phyloP scores from a whole-genome alignment of 78 protist species.

The Dictyostelium firmibasis region DNA sequence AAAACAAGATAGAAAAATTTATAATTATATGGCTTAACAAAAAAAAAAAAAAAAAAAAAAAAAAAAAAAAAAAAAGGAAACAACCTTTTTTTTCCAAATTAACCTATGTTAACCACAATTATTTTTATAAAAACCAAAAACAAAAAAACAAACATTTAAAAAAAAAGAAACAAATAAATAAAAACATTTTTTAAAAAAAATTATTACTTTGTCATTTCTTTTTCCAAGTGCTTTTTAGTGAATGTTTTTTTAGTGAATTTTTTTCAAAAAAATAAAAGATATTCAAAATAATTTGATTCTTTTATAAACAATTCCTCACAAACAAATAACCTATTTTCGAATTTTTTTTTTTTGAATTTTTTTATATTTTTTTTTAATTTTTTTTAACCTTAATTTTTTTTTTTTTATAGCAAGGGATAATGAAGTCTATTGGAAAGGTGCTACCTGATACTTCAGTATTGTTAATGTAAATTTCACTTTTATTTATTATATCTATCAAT shows the following conservation, averaged over 20 bases:
- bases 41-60: neutral
- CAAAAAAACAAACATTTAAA: neutral
- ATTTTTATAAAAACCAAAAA: neutral
- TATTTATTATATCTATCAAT: neutral
- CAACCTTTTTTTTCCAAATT: neutral
- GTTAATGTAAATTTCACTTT: neutral
- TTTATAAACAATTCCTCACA: no score
- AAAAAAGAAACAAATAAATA: neutral
- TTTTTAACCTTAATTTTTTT: no score
- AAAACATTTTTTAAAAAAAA: neutral
- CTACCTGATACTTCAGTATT: neutral
- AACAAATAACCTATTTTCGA: no score
- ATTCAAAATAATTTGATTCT: no score
- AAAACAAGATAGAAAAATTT: slow-evolving; percentile 77
- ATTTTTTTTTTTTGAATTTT: no score
- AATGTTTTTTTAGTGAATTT: no score
- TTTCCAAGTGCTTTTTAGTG: no score
- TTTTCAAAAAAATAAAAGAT: no score
- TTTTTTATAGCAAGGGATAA: neutral
- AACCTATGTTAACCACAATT: neutral
- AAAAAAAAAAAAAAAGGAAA: neutral
- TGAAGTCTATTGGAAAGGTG: neutral
- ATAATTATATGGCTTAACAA: slow-evolving; percentile 76
- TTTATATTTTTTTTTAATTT: no score
- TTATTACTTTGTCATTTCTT: no score